Conservation (phyloP, 805 yeast genomes). For the Saturnispora galanensis region DNA sequence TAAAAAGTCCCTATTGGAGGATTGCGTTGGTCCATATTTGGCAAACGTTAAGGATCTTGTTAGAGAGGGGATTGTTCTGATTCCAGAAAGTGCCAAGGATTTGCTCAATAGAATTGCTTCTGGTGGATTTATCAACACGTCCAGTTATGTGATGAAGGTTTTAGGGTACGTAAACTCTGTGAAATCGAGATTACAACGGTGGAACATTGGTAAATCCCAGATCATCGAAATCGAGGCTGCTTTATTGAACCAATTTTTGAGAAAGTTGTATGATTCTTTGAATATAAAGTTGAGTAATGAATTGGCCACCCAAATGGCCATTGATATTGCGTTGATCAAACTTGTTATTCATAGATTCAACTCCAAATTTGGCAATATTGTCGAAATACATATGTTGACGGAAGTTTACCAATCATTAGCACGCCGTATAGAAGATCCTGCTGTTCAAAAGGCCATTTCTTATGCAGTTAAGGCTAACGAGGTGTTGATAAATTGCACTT, state of each 20-base stretch:
- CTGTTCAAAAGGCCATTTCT: background rate
- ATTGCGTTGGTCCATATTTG: slow-evolving; percentile 42
- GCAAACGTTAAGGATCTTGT: slow-evolving; percentile 30
- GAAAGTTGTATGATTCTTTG: slow-evolving; percentile 5
- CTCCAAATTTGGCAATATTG: no score
- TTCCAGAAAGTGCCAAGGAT: slow-evolving; percentile 5
- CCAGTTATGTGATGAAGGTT: slow-evolving; percentile 17
- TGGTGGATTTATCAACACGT: slow-evolving; percentile 11
- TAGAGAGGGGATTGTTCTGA: slow-evolving; percentile 29
- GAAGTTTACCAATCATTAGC: background rate
- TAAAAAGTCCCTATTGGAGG: slow-evolving; percentile 45
- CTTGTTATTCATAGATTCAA: no score
- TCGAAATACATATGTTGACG: background rate
- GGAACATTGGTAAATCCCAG: slow-evolving; percentile 5
- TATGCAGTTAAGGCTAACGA: background rate
- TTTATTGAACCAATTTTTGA: slow-evolving; percentile 3
- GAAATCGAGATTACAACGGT: slow-evolving; percentile 18
- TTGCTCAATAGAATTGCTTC: slow-evolving; percentile 33
- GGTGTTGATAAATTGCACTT: slow-evolving; percentile 3
- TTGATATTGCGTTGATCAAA: background rate
- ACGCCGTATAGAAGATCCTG: background rate
- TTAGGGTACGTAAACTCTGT: slow-evolving; percentile 20
- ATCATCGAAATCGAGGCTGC: slow-evolving; percentile 1
- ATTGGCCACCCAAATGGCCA: background rate
- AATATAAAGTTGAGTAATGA: background rate